A percentile compares a stretch with the other conserved stretches of the same genome.
phyloP scores from a whole-genome alignment of 2,329 filamentous ascomycete genomes.

The Pseudogymnoascus sp. region DNA sequence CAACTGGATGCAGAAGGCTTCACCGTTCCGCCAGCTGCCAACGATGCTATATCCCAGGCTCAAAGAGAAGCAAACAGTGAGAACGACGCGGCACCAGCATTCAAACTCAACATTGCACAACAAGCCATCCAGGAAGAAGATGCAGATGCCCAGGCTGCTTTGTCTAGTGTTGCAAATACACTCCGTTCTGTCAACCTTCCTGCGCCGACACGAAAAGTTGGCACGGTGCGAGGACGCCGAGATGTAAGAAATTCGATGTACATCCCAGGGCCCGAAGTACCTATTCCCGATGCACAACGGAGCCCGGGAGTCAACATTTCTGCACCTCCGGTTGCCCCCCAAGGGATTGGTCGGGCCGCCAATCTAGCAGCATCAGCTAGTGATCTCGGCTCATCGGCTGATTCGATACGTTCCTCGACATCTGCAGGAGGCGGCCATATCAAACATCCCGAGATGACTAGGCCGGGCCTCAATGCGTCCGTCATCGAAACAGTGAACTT shows the following conservation, averaged over 20 bases:
- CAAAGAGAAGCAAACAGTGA: slow-evolving; percentile 53
- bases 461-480: slow-evolving; percentile 75
- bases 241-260: slow-evolving; percentile 91
- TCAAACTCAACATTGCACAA: slow-evolving; percentile 73
- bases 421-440: slow-evolving; percentile 59
- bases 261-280: slow-evolving; percentile 42
- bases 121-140: slow-evolving; percentile 72
- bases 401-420: slow-evolving; percentile 77
- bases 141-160: slow-evolving; percentile 62
- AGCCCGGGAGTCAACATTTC: slow-evolving; percentile 13
- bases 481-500: slow-evolving; percentile 88
- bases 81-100: slow-evolving; percentile 54
- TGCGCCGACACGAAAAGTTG: slow-evolving; percentile 58
- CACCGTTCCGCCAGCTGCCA: slow-evolving; percentile 56
- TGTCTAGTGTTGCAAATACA: slow-evolving; percentile 68
- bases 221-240: slow-evolving; percentile 77
- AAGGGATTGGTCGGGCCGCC: background rate
- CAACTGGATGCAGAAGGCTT: slow-evolving; percentile 68
- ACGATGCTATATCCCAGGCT: slow-evolving; percentile 63
- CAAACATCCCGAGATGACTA: slow-evolving; percentile 73
- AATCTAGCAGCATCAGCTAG: slow-evolving; percentile 10
- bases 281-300: background rate
- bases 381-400: slow-evolving; percentile 16
- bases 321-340: slow-evolving; percentile 20
- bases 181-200: slow-evolving; percentile 51